A percentile compares a stretch with the other conserved stretches of the same genome.
phyloP scores from a whole-genome alignment of 108 stramenopile species.

The Cyclotella sp. region DNA sequence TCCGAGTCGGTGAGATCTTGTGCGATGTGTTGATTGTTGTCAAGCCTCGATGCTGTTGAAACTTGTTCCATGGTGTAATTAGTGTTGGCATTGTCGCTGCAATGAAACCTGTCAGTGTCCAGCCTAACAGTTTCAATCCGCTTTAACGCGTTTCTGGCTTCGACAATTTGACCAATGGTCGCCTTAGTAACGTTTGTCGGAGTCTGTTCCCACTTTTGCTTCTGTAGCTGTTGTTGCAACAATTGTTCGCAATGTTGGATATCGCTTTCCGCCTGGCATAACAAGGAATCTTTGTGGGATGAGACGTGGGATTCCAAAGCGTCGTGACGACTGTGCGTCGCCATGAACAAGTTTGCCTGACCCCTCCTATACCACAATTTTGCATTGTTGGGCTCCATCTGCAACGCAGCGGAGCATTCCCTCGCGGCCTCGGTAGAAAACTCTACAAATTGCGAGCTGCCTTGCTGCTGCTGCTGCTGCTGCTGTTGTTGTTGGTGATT shows the following conservation, averaged over 20 bases:
- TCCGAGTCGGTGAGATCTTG: too few species aligned
- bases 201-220: not conserved
- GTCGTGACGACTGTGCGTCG: too few species aligned
- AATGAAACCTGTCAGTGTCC: too few species aligned
- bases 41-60: too few species aligned
- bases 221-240: slow-evolving; percentile 1
- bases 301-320: not conserved
- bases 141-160: slow-evolving; percentile 14
- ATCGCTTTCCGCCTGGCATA: slow-evolving; percentile 15
- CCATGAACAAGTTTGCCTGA: slow-evolving; percentile 9
- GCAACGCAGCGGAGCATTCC: slow-evolving; percentile 25
- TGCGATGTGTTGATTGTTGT: too few species aligned
- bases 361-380: slow-evolving; percentile 39
- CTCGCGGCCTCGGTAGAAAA: slow-evolving; percentile 1
- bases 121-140: not conserved
- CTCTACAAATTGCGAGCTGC: not conserved
- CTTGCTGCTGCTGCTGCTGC: not conserved
- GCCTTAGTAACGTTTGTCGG: not conserved
- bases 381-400: slow-evolving; percentile 26
- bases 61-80: not conserved
- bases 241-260: slow-evolving; percentile 6
- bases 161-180: slow-evolving; percentile 3
- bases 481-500: not conserved
- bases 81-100: too few species aligned
- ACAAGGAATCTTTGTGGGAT: not conserved